Evolutionary conservation across 1,284 basidiomycete genomes (phyloP).

Genomic region (Naganishia albida): DNA sequence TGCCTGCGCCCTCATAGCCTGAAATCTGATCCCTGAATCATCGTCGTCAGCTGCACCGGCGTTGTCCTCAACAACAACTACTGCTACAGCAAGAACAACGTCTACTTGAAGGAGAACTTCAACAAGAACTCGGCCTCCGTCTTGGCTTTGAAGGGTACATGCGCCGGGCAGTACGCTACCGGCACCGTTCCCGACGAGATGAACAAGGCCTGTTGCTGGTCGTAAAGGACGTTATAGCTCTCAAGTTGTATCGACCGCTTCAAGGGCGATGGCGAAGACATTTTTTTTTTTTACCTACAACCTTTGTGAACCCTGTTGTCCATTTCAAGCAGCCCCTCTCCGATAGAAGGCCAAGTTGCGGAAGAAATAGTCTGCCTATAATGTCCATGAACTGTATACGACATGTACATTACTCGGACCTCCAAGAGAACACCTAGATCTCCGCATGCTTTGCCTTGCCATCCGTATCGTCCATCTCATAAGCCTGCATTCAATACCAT

Average conservation of each 20-base stretch:
- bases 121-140: constrained; percentile 25
- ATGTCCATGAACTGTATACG: too few relatives aligned
- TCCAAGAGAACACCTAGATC: constrained; percentile 1
- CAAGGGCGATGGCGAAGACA: too few relatives aligned
- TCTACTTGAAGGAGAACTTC: constrained; percentile 18
- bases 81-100: constrained; percentile 23
- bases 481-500: background rate
- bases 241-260: too few relatives aligned
- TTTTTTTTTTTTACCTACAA: too few relatives aligned
- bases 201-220: constrained; percentile 27
- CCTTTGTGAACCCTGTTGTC: too few relatives aligned
- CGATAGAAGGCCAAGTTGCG: too few relatives aligned
- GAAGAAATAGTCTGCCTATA: too few relatives aligned
- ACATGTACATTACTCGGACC: background rate
- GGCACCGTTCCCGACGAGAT: constrained; percentile 18
- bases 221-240: constrained; percentile 3
- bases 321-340: too few relatives aligned
- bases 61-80: constrained; percentile 27
- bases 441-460: constrained; percentile 21
- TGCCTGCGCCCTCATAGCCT: too few relatives aligned
- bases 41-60: constrained; percentile 21
- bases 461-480: constrained; percentile 15
- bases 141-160: constrained; percentile 19
- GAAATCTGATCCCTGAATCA: too few relatives aligned
- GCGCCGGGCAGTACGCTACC: constrained; percentile 17